These are phyloP conservation scores for Naganishia vaughanmartiniae DNA, from an alignment of 768 basidiomycete genomes.

Conservation along the genomic window DNA sequence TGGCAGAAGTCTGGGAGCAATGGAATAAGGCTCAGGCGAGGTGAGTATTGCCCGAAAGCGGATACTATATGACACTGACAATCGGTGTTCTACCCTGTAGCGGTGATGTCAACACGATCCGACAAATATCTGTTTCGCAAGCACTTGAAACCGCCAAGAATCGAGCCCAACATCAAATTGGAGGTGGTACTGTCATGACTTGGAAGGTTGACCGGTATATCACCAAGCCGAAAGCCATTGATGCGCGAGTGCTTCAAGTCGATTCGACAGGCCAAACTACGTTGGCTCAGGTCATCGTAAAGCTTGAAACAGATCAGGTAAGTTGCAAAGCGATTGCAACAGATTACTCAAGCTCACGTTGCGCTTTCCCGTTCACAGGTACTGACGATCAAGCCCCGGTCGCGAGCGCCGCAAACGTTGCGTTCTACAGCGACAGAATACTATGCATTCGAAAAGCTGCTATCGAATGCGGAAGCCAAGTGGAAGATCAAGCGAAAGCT, in stretches of 20 bases:
- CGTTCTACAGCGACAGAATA: conserved; percentile 15
- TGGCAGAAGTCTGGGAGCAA: conserved; percentile 15
- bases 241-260: conserved; percentile 13
- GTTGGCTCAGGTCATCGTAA: conserved; percentile 15
- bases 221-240: conserved; percentile 12
- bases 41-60: background rate
- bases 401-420: conserved; percentile 13
- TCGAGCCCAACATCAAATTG: conserved; percentile 13
- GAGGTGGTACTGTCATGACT: conserved; percentile 19
- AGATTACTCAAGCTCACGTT: background rate
- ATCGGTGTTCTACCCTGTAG: background rate
- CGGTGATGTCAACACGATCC: conserved; percentile 8
- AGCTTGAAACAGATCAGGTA: conserved; percentile 22
- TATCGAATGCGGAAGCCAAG: conserved; percentile 14
- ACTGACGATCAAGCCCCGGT: conserved; percentile 21
- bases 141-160: conserved; percentile 12
- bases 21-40: conserved; percentile 23
- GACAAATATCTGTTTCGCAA: conserved; percentile 13
- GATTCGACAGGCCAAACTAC: conserved; percentile 10
- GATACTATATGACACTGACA: background rate
- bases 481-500: conserved; percentile 21
- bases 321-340: background rate
- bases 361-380: background rate
- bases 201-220: conserved; percentile 16
- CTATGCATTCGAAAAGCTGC: conserved; percentile 17